Evolutionary conservation across 1,139 yeast species (phyloP), one percentile per base, ranked within the genome.

Genomic region (Suhomyces bribrorum): DNA sequence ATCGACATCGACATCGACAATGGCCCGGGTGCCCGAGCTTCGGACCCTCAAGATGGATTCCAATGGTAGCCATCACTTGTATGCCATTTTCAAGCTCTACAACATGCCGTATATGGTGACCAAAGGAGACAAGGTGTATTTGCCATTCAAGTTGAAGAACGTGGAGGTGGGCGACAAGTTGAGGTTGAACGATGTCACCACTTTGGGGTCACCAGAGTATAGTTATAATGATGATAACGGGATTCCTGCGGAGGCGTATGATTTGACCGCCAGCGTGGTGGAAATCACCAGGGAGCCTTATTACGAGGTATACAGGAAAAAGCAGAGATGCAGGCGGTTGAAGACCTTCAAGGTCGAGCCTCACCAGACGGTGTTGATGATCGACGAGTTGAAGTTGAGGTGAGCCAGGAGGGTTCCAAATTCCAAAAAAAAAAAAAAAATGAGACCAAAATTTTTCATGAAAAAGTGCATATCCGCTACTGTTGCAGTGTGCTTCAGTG

Each of bases 221-320:
- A 88, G 96, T 20, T 76, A 50, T 50, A 66, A 64, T 42, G 61
- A 61, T 33, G 54, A 54, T 23, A 38, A 59, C 3, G 77, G 77
- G 2, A 67, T 72, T 23, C 53, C 65, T 2, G 39, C 46, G 7
- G 59, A 56, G 5, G 64, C 83, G 12, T 85, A 73, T 57, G 68
- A 78, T 5, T 73, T 92, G 50, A 81, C 75, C 45, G 98, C 95
- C 13, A 78, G 79, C 20, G 90, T 92, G 32, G 66, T 87, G 23
- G 98, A 90, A 56, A 85, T 88, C 65, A 86, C 97, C 2, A 79
- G 86, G 53, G 86, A 86, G 48, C 95, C 94, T 46, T 77, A 86
- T 64, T 74, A 80, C 41, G 71, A 69, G 45, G 75, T 69, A 11
- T 57, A 61, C 48, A 75, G 83, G 32, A 82, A 79, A 58, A 86